Evolutionary conservation across 176 grass and related monocot species (phyloP), one percentile per base, ranked within the genome.

Genomic region (Phoenix roebelenii): DNA sequence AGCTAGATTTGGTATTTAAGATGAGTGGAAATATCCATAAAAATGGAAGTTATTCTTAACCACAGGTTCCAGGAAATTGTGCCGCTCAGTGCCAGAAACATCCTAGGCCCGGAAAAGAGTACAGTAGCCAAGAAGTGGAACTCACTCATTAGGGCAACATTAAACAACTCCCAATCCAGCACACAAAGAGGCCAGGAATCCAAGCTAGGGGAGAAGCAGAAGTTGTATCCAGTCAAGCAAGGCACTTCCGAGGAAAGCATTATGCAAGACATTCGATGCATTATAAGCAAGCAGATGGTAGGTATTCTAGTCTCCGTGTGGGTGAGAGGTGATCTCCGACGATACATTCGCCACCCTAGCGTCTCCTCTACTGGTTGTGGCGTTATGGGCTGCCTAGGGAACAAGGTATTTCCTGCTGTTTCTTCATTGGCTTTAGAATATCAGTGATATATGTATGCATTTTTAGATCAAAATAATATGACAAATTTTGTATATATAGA

Each of bases 11-110:
- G 0, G 35, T 14, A 12, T 44, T 30, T 14, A 44, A 44, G 35
- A 44, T 44, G 35, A 12, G 35, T 39, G 10, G 35, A 32, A 9
- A 32, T 5, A 32, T 32, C 30, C 30, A 32, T 9, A 32, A 32
- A 1, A 32, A 32, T 32, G 0, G 1, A 32, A 10, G 30, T 35
- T 35, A 44, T 44, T 9, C 35, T 44, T 53, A 2, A 15, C 7
- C 16, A 15, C 49, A 72, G 69, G 59, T 72, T 72, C 22, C 69
- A 72, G 44, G 69, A 72, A 32, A 50, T 72, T 1, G 69, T 72
- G 15, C 69, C 69, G 7, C 69, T 72, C n/a, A 72, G 25, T 59
- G 69, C 58, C 4, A 72, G 24, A 25, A 72, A 62, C n/a, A 57
- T 72, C 44, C 50, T 72, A 17, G 69, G 50, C n/a, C 50, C 24